Evolutionary conservation across 2,329 filamentous ascomycete genomes (phyloP), one percentile per base, ranked within the genome.

Genomic region (Sarocladiaceae sp.): DNA sequence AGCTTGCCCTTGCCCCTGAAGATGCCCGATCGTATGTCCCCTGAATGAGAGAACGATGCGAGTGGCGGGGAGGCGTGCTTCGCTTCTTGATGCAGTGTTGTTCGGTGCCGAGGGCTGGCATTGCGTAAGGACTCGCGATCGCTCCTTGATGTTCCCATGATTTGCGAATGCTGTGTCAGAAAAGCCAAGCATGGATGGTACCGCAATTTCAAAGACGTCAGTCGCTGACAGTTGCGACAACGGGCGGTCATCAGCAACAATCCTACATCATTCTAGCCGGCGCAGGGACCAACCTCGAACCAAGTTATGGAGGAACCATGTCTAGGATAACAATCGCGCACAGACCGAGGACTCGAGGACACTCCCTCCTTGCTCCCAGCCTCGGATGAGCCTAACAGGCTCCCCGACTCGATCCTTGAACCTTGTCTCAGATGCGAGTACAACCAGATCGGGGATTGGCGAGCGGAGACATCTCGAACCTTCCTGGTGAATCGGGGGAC

Each of bases 21-120:
- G n/a, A n/a, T n/a, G 28, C 44, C 11, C 33, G 28, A 48, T 48
- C 44, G 25, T 17, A 28, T 33, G 26, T 48, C 44, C 44, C 44
- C 20, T n/a, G n/a, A 17, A 33, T 48, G 18, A 33, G 18, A 26
- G 33, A 28, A 33, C 44, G 44, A 48, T 33, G 44, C 28, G 28
- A 33, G 25, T 17, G 11, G 12, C 44, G 7, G 20, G n/a, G 44
- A 28, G 44, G 44, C 4, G 44, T 10, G 44, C n/a, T n/a, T n/a
- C n/a, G n/a, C n/a, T n/a, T n/a, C n/a, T n/a, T n/a, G n/a, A n/a
- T n/a, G n/a, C n/a, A n/a, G n/a, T n/a, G n/a, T n/a, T 44, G 15
- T 17, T n/a, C 15, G 33, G 33, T 36, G 15, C 33, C 33, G 33
- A 36, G 33, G 33, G 5, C 18, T 36, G 33, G 33, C 7, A 7